Evolutionary conservation across 345 rosid species (phyloP).

Genomic region (Chamaenerion angustifolium): DNA sequence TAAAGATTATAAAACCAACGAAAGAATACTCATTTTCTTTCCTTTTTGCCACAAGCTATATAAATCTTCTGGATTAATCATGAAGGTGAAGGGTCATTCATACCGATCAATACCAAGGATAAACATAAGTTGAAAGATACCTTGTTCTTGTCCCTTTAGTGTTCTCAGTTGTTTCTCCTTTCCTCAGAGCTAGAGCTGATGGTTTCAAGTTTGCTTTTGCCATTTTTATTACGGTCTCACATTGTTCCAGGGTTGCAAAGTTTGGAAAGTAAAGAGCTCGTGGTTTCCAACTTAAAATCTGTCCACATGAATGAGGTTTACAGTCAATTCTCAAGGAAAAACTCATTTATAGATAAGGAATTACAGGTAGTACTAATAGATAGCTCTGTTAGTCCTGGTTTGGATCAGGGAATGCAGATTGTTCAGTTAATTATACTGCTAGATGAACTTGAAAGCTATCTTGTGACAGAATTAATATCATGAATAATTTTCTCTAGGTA

Average conservation of each 20-base stretch:
- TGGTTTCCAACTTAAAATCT: conserved; percentile 64
- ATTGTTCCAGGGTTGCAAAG: conserved; percentile 45
- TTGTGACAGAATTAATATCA: too few species aligned
- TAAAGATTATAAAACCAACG: background rate
- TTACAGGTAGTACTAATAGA: too few species aligned
- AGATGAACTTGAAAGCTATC: too few species aligned
- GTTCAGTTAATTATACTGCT: too few species aligned
- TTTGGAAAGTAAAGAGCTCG: conserved; percentile 40
- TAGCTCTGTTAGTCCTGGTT: too few species aligned
- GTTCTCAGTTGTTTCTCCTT: conserved; percentile 33
- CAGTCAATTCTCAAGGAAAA: too few species aligned
- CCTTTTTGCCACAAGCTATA: too few species aligned
- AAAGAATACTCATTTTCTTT: background rate
- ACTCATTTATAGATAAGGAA: too few species aligned
- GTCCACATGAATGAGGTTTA: background rate
- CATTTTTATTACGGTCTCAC: conserved; percentile 26
- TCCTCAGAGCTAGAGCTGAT: conserved; percentile 35
- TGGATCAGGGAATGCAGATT: too few species aligned
- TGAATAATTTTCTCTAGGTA: too few species aligned
- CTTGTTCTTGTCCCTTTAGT: conserved; percentile 55
- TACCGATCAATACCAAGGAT: conserved; percentile 18
- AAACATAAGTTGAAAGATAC: conserved; percentile 10
- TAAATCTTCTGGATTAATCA: background rate
- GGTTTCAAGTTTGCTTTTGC: conserved; percentile 39
- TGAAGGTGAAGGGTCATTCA: background rate